phyloP scores from a whole-genome alignment of 768 basidiomycete species.

The Boletus tylopilopsis region DNA sequence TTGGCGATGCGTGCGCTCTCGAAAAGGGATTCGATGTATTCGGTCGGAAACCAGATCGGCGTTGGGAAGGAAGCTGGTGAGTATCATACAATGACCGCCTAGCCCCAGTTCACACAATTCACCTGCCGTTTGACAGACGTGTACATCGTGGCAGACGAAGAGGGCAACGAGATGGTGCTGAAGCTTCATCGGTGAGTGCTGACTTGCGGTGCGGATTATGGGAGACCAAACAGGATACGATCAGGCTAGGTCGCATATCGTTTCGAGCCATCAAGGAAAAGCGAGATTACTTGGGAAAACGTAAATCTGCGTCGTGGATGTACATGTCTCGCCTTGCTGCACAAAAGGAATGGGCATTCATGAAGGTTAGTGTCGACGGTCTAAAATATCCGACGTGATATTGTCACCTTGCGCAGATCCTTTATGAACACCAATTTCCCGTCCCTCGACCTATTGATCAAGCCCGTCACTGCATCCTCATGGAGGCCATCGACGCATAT shows the following conservation, averaged over 20 bases:
- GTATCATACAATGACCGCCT: slow-evolving; percentile 14
- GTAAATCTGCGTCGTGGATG: slow-evolving; percentile 98
- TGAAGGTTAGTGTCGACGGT: slow-evolving; percentile 63
- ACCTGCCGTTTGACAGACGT: slow-evolving; percentile 48
- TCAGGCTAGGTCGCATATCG: slow-evolving; percentile 91
- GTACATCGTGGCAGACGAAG: slow-evolving; percentile 82
- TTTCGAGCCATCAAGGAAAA: slow-evolving; percentile 97
- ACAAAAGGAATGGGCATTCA: slow-evolving; percentile 97
- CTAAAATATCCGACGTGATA: not conserved
- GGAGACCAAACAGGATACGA: slow-evolving; percentile 3
- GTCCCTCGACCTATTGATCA: slow-evolving; percentile 94
- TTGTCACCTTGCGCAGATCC: slow-evolving; percentile 51
- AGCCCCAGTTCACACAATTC: not conserved
- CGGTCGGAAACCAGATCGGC: slow-evolving; percentile 96
- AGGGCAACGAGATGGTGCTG: slow-evolving; percentile 83
- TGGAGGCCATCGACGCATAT: slow-evolving; percentile 95
- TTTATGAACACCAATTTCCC: slow-evolving; percentile 89
- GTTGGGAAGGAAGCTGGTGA: slow-evolving; percentile 96
- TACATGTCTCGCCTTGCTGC: slow-evolving; percentile 97
- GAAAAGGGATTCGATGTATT: slow-evolving; percentile 81
- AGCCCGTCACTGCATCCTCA: slow-evolving; percentile 89
- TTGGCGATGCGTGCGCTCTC: slow-evolving; percentile 91
- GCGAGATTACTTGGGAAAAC: slow-evolving; percentile 92
- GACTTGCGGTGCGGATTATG: not conserved
- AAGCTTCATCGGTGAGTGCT: slow-evolving; percentile 81